A percentile compares a stretch with the other conserved stretches of the same genome.
These are phyloP conservation scores for Pythium diclinum DNA, from an alignment of 352 stramenopile species.

Conservation along the genomic window DNA sequence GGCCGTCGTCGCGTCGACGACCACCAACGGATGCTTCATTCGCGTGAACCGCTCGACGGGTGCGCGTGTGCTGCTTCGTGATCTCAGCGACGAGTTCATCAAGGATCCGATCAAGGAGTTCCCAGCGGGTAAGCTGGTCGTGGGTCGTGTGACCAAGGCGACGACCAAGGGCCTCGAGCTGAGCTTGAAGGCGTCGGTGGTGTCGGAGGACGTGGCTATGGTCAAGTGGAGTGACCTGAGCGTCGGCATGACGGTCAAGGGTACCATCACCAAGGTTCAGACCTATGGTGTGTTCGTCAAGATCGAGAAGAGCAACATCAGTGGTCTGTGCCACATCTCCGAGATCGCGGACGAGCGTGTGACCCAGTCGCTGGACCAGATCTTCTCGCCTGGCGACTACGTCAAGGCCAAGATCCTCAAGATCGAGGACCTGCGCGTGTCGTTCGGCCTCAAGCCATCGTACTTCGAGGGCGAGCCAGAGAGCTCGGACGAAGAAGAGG, in stretches of 20 bases:
- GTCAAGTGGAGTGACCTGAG: conserved; percentile 90
- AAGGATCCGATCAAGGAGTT: conserved; percentile 90
- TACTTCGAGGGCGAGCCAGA: conserved; percentile 94
- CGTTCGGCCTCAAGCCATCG: conserved; percentile 95
- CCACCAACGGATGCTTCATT: conserved; percentile 92
- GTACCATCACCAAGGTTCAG: conserved; percentile 94
- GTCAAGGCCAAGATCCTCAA: conserved; percentile 97
- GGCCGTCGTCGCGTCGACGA: conserved; percentile 91
- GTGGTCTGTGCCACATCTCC: conserved; percentile 94
- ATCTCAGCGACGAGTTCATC: conserved; percentile 95
- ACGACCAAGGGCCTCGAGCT: conserved; percentile 86
- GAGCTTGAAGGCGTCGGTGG: conserved; percentile 92
- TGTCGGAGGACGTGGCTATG: conserved; percentile 85
- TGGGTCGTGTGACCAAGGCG: conserved; percentile 91
- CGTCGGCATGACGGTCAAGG: conserved; percentile 91
- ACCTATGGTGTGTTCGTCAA: conserved; percentile 95
- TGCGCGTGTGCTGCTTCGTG: conserved; percentile 91
- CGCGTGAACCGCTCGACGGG: conserved; percentile 85
- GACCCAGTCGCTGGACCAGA: conserved; percentile 87
- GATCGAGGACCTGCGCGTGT: conserved; percentile 89
- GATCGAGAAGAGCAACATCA: conserved; percentile 95
- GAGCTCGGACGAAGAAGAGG: conserved; percentile 81
- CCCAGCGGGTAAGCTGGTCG: conserved; percentile 91
- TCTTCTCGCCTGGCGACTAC: conserved; percentile 95
- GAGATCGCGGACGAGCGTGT: conserved; percentile 95